Percentiles rank a stretch among this genome's conserved stretches.
Conservation (phyloP, 176 grass and related monocot genomes). For the Zoysia pacifica region DNA sequence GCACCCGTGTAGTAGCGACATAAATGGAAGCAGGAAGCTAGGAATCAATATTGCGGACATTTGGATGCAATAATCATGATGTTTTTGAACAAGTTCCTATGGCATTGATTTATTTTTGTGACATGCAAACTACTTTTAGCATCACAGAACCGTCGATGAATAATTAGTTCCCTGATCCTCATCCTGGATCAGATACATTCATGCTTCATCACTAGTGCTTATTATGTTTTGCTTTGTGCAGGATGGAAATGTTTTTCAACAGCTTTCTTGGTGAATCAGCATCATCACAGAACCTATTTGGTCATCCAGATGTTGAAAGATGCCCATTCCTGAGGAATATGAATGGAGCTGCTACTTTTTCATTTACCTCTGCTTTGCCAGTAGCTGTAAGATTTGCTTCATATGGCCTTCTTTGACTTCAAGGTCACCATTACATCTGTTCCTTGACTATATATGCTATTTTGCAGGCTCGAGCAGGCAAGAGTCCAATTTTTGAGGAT, state of each 20-base stretch:
- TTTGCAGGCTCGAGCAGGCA: constrained; percentile 51
- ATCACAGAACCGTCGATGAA: not conserved
- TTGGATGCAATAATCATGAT: not conserved
- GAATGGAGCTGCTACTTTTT: constrained; percentile 55
- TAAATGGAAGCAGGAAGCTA: not conserved
- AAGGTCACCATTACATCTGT: not conserved
- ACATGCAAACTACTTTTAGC: not conserved
- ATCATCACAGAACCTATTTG: constrained; percentile 49
- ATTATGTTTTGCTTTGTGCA: constrained; percentile 26
- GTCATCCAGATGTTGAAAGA: constrained; percentile 55
- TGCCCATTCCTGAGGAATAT: constrained; percentile 85
- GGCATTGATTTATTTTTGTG: not conserved
- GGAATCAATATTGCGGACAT: not conserved
- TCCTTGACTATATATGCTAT: constrained; percentile 27
- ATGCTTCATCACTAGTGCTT: not conserved
- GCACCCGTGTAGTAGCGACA: not conserved
- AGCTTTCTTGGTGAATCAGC: constrained; percentile 51
- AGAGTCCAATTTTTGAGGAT: constrained; percentile 81
- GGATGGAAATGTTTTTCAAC: constrained; percentile 72
- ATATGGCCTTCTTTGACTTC: not conserved
- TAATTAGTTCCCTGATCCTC: not conserved
- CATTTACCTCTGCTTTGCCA: constrained; percentile 63
- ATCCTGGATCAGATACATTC: not conserved
- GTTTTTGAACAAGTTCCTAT: not conserved
- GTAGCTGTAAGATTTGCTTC: constrained; percentile 51